Evolutionary conservation across 169 alveolate genomes (phyloP).

Genomic region (Plasmodium coatneyi): DNA sequence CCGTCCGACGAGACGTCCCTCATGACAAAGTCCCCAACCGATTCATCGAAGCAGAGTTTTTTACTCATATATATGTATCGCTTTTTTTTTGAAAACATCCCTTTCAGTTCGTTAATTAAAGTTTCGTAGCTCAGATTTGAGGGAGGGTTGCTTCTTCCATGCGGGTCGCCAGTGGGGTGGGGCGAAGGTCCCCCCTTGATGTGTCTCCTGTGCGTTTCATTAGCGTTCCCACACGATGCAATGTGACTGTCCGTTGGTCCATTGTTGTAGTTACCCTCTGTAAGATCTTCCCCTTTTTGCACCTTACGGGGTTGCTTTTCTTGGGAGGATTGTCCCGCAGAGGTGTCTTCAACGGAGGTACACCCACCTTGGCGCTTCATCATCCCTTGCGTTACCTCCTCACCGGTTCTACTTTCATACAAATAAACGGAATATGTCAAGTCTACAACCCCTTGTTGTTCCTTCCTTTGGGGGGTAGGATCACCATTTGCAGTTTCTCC

Average conservation of each 20-base stretch:
- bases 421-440: background rate
- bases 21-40: conserved; percentile 2
- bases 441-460: background rate
- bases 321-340: background rate
- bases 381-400: background rate
- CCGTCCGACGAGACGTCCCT: conserved; percentile 1
- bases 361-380: background rate
- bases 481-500: background rate
- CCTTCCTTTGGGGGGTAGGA: background rate
- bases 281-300: background rate
- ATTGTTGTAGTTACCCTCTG: background rate
- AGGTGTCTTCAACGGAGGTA: background rate
- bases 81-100: background rate
- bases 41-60: conserved; percentile 31
- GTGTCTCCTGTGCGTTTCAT: background rate
- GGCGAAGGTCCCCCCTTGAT: background rate
- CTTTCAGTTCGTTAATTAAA: conserved; percentile 43
- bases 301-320: background rate
- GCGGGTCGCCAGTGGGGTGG: background rate
- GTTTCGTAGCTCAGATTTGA: background rate
- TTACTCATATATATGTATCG: conserved; percentile 18
- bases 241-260: background rate
- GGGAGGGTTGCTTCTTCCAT: background rate
- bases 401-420: background rate
- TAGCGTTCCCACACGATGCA: background rate